Conservation (phyloP, 345 rosid genomes). For the Litchi chinensis region DNA sequence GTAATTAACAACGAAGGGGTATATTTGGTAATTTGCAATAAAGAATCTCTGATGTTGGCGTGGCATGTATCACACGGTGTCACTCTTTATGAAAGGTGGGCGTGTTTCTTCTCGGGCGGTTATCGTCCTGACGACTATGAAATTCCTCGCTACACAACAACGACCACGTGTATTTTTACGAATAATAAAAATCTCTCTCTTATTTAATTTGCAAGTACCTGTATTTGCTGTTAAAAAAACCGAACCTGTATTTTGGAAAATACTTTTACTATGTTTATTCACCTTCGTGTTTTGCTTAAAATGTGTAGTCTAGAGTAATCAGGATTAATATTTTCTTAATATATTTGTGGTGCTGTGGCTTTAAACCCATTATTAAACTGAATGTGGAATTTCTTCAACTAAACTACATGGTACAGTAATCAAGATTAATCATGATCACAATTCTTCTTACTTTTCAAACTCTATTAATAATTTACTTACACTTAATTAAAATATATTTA, state of each 20-base stretch:
- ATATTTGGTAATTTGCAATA: neutral
- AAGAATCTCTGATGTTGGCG: constrained; percentile 7
- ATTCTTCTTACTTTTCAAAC: too few relatives aligned
- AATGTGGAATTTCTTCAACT: too few relatives aligned
- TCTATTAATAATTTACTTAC: too few relatives aligned
- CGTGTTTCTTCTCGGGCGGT: constrained; percentile 20
- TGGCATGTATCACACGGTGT: constrained; percentile 18
- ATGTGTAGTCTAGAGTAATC: neutral
- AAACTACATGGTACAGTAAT: too few relatives aligned
- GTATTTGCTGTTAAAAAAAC: too few relatives aligned
- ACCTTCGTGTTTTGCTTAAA: neutral
- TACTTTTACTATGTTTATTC: neutral
- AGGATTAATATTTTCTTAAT: too few relatives aligned
- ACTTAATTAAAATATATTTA: too few relatives aligned
- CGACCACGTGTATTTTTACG: constrained; percentile 24
- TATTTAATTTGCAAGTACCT: neutral
- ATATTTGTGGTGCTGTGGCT: too few relatives aligned
- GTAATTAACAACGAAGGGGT: neutral
- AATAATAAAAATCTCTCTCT: too few relatives aligned
- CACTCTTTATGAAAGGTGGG: constrained; percentile 10
- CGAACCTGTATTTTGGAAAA: too few relatives aligned
- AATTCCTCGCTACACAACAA: constrained; percentile 10
- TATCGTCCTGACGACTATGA: constrained; percentile 25
- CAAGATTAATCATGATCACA: too few relatives aligned
- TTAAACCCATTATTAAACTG: too few relatives aligned